phyloP scores from a whole-genome alignment of 257 asterid species.

The Nicotiana paniculata region DNA sequence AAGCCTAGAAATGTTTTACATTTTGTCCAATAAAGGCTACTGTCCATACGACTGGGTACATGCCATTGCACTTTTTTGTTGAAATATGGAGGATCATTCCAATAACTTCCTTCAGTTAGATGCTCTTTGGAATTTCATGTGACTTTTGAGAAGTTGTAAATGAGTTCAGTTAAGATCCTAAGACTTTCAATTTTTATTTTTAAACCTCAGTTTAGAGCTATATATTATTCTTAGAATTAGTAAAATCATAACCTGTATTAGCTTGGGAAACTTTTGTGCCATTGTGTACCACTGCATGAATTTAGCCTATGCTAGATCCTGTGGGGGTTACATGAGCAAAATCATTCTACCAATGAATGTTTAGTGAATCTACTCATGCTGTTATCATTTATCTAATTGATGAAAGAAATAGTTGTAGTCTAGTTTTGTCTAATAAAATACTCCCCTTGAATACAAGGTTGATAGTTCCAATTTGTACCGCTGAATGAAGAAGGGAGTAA shows the following conservation, averaged over 20 bases:
- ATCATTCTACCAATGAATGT: background rate
- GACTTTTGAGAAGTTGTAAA: conserved; percentile 2
- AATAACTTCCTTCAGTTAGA: background rate
- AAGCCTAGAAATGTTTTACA: background rate
- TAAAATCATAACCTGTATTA: background rate
- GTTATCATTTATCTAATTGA: background rate
- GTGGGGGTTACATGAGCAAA: background rate
- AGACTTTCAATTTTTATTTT: background rate
- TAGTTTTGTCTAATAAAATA: background rate
- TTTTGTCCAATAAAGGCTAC: background rate
- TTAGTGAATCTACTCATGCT: background rate
- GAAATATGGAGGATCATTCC: background rate
- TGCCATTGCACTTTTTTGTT: background rate
- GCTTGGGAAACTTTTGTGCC: background rate
- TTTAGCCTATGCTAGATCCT: background rate
- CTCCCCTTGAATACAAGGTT: background rate
- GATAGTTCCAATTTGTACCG: background rate
- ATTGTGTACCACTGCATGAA: background rate
- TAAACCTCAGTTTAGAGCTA: background rate
- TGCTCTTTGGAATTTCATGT: background rate
- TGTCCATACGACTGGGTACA: background rate
- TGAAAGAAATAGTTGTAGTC: background rate
- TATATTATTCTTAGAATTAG: background rate
- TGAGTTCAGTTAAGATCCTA: background rate
- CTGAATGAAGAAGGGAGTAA: background rate